Evolutionary conservation across 1,284 basidiomycete genomes (phyloP).

Genomic region (Coniferiporia weirii): DNA sequence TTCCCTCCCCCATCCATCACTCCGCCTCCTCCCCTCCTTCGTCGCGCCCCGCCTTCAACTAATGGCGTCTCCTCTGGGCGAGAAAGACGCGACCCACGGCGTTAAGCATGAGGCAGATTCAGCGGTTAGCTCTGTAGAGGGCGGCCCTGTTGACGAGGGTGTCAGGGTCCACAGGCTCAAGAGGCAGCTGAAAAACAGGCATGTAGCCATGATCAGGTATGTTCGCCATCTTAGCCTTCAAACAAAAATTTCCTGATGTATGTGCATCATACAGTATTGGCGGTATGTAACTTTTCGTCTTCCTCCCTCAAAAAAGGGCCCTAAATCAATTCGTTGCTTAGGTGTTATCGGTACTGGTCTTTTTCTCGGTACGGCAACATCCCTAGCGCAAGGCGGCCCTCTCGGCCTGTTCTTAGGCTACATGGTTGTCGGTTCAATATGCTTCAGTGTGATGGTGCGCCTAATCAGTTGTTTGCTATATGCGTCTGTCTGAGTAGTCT

Average conservation of each 20-base stretch:
- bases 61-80: constrained; percentile 12
- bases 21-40: not conserved
- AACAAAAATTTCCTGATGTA: constrained; percentile 15
- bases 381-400: constrained; percentile 52
- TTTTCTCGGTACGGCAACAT: constrained; percentile 59
- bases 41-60: not conserved
- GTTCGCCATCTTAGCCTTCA: constrained; percentile 10
- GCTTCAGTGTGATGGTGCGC: constrained; percentile 53
- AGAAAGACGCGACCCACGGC: constrained; percentile 9
- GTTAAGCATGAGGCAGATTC: not conserved
- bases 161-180: constrained; percentile 33
- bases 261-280: constrained; percentile 29
- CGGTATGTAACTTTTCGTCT: constrained; percentile 20
- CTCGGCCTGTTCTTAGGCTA: constrained; percentile 64
- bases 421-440: constrained; percentile 53
- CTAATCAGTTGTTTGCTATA: not conserved
- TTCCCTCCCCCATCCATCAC: not conserved
- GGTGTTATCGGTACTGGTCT: constrained; percentile 75
- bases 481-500: constrained; percentile 17
- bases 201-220: constrained; percentile 68
- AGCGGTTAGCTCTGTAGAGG: not conserved
- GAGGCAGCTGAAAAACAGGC: constrained; percentile 60
- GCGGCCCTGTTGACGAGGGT: not conserved
- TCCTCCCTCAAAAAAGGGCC: not conserved
- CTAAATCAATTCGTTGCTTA: constrained; percentile 26